Evolutionary conservation across 257 asterid species (phyloP), one percentile per base, ranked within the genome.

Genomic region (Linderniella brevidens): DNA sequence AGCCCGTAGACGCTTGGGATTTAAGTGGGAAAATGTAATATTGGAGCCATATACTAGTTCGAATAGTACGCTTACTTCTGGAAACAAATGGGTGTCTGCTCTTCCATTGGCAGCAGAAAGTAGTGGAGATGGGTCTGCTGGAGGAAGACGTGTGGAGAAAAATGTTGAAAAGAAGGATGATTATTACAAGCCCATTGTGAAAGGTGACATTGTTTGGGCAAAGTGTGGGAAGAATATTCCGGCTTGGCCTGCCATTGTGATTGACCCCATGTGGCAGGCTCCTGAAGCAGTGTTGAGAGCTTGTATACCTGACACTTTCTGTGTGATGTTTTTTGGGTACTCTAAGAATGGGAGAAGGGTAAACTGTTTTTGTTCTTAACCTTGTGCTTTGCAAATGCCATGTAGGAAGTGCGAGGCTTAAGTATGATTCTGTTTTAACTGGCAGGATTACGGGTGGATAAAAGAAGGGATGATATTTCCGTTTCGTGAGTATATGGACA

Each of bases 361-460:
- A 77, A 69, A 46, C 39, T 63, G 40, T 48, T 58, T 48, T 57
- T 25, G 3, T 3, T 25, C 32, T 25, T 25, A 6, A 2, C 3
- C 32, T 25, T 25, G 32, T 6, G 32, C 32, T 2, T 25, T 25
- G 32, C 32, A 25, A 35, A 25, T 8, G 15, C n/a, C 29, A 20
- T 60, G 19, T 53, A 35, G 42, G 20, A 42, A 64, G 9, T 46
- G 19, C 39, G 39, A 16, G 48, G 29, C 13, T 2, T 13, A 4
- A 16, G 7, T 46, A 46, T 14, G 46, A 15, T 14, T 40, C 43
- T n/a, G 35, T 57, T 18, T 43, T 50, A 8, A 54, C 5, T 64
- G 78, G n/a, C 68, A 90, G 99, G 99, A 90, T 55, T 90, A 85
- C 64, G 87, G 78, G 14, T 90, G 99, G 99, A 69, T 79, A 53